A percentile compares a stretch with the other conserved stretches of the same genome.
These are phyloP conservation scores for Eucalyptus virginea DNA, from an alignment of 345 rosid genomes.

Conservation along the genomic window DNA sequence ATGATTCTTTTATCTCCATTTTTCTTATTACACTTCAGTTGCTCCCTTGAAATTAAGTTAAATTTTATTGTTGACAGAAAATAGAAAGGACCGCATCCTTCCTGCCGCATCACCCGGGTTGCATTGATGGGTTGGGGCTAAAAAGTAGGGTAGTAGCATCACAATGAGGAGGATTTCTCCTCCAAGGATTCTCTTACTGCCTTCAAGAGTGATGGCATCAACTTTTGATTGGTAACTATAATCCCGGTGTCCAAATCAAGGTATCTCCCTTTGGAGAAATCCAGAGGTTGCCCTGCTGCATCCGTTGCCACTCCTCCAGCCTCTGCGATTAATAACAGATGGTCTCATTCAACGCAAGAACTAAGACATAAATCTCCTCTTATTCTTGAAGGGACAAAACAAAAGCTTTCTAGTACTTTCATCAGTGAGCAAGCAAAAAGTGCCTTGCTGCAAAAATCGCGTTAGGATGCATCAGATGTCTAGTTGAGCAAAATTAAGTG, in stretches of 20 bases:
- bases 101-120: not conserved
- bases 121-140: not conserved
- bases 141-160: not conserved
- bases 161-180: slow-evolving; percentile 43
- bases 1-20: not conserved
- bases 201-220: slow-evolving; percentile 72
- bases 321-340: slow-evolving; percentile 30
- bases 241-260: slow-evolving; percentile 76
- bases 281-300: slow-evolving; percentile 70
- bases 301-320: slow-evolving; percentile 77
- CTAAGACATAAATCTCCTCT: not conserved
- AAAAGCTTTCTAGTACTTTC: not conserved
- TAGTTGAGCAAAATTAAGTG: not conserved
- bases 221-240: slow-evolving; percentile 64
- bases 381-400: not conserved
- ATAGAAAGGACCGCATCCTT: not conserved
- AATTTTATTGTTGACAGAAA: not conserved
- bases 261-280: slow-evolving; percentile 76
- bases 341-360: not conserved
- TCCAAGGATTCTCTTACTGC: slow-evolving; percentile 71
- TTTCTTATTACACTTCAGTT: not conserved
- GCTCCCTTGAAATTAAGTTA: not conserved
- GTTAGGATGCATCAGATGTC: not conserved
- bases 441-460: not conserved
- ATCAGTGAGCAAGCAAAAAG: not conserved